Conservation (phyloP, 1,139 yeast genomes). For the Martiniozyma asiatica region DNA sequence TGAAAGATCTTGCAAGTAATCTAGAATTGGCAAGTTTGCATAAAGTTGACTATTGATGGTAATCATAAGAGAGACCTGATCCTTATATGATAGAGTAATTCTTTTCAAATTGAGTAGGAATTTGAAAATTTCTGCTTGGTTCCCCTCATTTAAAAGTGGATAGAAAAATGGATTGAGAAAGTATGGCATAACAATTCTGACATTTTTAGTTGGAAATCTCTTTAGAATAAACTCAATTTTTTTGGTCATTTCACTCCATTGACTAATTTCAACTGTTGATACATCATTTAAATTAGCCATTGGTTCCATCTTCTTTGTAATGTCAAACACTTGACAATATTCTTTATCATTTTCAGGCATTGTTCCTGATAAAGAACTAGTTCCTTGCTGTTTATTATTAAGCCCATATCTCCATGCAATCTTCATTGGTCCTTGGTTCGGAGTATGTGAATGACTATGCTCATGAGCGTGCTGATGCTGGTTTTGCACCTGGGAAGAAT, state of each 20-base stretch:
- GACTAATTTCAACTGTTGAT: slow-evolving; percentile 34
- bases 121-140: slow-evolving; percentile 40
- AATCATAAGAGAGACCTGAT: slow-evolving; percentile 36
- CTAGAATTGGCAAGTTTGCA: too few relatives aligned
- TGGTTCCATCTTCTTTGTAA: slow-evolving; percentile 58
- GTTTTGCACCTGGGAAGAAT: too few relatives aligned
- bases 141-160: too few relatives aligned
- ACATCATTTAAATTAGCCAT: slow-evolving; percentile 54
- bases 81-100: slow-evolving; percentile 35
- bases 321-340: slow-evolving; percentile 63
- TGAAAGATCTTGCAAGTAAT: too few relatives aligned
- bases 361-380: slow-evolving; percentile 53
- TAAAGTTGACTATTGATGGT: slow-evolving; percentile 61
- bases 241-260: slow-evolving; percentile 28
- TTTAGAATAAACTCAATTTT: too few relatives aligned
- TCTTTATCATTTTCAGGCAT: slow-evolving; percentile 17
- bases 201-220: slow-evolving; percentile 30
- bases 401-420: slow-evolving; percentile 85
- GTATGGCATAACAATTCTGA: slow-evolving; percentile 65
- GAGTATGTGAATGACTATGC: too few relatives aligned
- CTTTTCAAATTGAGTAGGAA: slow-evolving; percentile 52
- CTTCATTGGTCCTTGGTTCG: too few relatives aligned
- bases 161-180: slow-evolving; percentile 77
- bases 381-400: slow-evolving; percentile 62
- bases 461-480: too few relatives aligned